Conservation (phyloP, 768 basidiomycete genomes). For the Rubroboletus pulcherrimus region DNA sequence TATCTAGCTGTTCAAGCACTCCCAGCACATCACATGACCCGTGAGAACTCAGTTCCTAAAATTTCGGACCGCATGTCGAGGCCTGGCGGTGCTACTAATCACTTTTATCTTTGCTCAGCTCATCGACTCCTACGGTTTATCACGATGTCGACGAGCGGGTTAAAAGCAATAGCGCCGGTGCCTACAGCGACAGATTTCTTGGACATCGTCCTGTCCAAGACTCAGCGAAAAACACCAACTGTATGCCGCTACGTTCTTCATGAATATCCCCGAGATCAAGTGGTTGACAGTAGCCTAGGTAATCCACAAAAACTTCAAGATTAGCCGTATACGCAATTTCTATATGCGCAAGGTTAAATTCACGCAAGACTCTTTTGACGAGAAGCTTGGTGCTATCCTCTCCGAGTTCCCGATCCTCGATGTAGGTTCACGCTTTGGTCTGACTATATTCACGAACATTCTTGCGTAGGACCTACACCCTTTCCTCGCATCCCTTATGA, state of each 20-base stretch:
- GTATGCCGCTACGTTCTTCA: conserved; percentile 35
- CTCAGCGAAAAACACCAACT: conserved; percentile 96
- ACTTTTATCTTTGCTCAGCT: conserved; percentile 8
- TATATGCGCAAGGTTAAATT: conserved; percentile 99
- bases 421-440: conserved; percentile 45
- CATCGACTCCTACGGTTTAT: conserved; percentile 1
- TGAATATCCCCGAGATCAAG: not conserved
- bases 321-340: conserved; percentile 94
- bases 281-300: conserved; percentile 49
- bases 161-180: conserved; percentile 98
- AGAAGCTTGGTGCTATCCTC: conserved; percentile 90
- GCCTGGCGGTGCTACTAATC: not conserved
- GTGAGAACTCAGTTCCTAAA: conserved; percentile 12
- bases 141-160: conserved; percentile 76
- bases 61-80: conserved; percentile 6
- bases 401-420: conserved; percentile 97
- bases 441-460: conserved; percentile 1
- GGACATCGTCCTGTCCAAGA: conserved; percentile 90
- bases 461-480: conserved; percentile 79
- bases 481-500: conserved; percentile 92
- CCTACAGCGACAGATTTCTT: conserved; percentile 93
- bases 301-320: conserved; percentile 99
- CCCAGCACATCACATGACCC: conserved; percentile 6
- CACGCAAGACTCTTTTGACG: conserved; percentile 94
- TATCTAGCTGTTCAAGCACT: not conserved